Evolutionary conservation across 306 rosid genomes (phyloP), one percentile per base, ranked within the genome.

Genomic region (Malus asiatica): DNA sequence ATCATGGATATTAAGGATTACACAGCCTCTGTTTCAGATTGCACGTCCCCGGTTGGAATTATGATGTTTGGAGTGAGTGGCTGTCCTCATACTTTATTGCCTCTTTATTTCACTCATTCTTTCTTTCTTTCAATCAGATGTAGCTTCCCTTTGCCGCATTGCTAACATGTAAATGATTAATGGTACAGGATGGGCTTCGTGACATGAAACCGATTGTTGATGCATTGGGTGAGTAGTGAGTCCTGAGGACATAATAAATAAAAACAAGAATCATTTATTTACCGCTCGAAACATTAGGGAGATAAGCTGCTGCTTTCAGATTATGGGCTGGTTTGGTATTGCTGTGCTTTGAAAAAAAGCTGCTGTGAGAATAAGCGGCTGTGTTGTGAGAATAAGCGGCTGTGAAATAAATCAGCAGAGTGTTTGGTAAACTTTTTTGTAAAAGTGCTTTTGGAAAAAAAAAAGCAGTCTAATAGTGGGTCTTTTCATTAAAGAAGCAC

Each of bases 31-130:
- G 84, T 79, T 73, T 87, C 91, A 15, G 85, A 63, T 66, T 64
- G 19, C 48, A 76, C 79, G 22, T 67, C 82, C 63, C 94, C 89
- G 0, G 52, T 68, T 48, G 89, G 83, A 44, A 80, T 89, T 71
- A 72, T 86, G 32, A 74, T 86, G 71, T 87, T 89, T 84, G 91
- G 93, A 81, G 93, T 89, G 60, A 79, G 93, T 80, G 25, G 25
- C 48, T 75, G 72, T 42, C 1, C 16, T 29, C 16, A 30, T 63
- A 12, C 42, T 12, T 46, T 6, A 15, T 66, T 69, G 10, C 30
- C 29, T 16, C 20, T 15, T 6, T 51, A 8, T 42, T 42, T 9
- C 45, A 42, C 12, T 42, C 45, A 0, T 48, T 33, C 18, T 4
- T 75, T 44, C 16, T 27, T 70, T 11, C 51, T 71, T 68, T 69